Evolutionary conservation across 805 yeast genomes (phyloP), one percentile per base, ranked within the genome.

Genomic region (Starmera pachycereana): DNA sequence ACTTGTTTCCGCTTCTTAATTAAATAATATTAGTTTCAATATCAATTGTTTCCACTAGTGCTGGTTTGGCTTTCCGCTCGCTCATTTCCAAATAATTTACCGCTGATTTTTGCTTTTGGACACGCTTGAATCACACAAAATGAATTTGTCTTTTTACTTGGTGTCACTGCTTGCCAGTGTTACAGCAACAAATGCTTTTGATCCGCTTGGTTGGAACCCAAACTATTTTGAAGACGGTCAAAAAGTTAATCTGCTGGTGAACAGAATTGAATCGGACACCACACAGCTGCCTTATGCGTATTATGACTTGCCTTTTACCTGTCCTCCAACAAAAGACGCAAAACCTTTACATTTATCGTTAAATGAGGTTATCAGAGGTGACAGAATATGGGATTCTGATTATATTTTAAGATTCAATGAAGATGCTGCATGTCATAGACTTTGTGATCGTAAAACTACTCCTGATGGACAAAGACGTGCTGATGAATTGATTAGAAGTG

Each of bases 351-450:
- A 79, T 47, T 57, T 84, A 35, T 80, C 88, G 6, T 57, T 87
- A 18, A 85, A 88, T 12, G 90, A 84, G 50, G 78, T 88, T 14
- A 65, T 87, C 40, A 68, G 81, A 39, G 96, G 96, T 12, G 95
- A 87, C 53, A 63, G 94, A 39, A 73, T 81, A 37, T 78, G 84
- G 80, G 77, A 74, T 45, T 77, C 89, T 32, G 85, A 79, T 45
- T 84, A 83, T 51, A 62, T 69, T n/a, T 61, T 87, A 35, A 44
- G 49, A 3, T 82, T 85, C 54, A 81, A 76, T 12, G 56, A 68
- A n/a, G 94, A 83, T 52, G 65, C 69, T 34, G 69, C 74, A 0
- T 87, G 96, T 59, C 66, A 63, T 37, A 62, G 78, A 33, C 58
- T 86, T 13, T 87, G 96, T 62, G 82, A 78, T 37, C 67, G 82